These are phyloP conservation scores for Leccinellum albellum DNA, from an alignment of 768 basidiomycete genomes.

Conservation along the genomic window DNA sequence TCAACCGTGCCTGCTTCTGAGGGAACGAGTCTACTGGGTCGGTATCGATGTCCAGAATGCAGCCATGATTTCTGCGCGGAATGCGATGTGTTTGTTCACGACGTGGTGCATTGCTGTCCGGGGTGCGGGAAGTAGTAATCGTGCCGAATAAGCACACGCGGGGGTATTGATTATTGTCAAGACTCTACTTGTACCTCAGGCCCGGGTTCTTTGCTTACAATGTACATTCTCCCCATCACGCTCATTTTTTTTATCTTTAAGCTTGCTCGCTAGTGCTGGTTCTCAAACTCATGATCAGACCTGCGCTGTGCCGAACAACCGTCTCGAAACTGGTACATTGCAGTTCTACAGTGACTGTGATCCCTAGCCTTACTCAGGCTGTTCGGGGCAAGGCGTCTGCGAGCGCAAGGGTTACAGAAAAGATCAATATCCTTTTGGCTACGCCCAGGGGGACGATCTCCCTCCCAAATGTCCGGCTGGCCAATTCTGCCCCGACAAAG, in stretches of 20 bases:
- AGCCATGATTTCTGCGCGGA: constrained; percentile 86
- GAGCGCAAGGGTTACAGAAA: constrained; percentile 63
- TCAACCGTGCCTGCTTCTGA: constrained; percentile 41
- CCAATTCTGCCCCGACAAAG: constrained; percentile 84
- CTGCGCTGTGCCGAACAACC: constrained; percentile 56
- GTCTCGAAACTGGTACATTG: constrained; percentile 72
- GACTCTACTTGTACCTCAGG: background rate
- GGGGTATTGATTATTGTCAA: background rate
- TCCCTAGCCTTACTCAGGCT: constrained; percentile 67
- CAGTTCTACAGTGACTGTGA: constrained; percentile 80
- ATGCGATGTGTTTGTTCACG: constrained; percentile 95
- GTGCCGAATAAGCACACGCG: background rate
- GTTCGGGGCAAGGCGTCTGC: constrained; percentile 54
- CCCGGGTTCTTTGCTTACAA: too few species aligned
- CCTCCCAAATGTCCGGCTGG: constrained; percentile 60
- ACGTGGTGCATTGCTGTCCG: constrained; percentile 93
- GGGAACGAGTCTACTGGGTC: constrained; percentile 78
- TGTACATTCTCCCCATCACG: constrained; percentile 33
- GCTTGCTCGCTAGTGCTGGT: constrained; percentile 44
- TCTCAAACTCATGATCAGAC: constrained; percentile 39
- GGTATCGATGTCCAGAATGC: constrained; percentile 90
- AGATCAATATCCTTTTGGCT: constrained; percentile 79
- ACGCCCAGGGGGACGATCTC: constrained; percentile 38
- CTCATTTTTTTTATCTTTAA: constrained; percentile 50
- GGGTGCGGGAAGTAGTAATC: constrained; percentile 62